Evolutionary conservation across 371 early-diverging fungal species (phyloP).

Genomic region (Rhizomucor miehei): DNA sequence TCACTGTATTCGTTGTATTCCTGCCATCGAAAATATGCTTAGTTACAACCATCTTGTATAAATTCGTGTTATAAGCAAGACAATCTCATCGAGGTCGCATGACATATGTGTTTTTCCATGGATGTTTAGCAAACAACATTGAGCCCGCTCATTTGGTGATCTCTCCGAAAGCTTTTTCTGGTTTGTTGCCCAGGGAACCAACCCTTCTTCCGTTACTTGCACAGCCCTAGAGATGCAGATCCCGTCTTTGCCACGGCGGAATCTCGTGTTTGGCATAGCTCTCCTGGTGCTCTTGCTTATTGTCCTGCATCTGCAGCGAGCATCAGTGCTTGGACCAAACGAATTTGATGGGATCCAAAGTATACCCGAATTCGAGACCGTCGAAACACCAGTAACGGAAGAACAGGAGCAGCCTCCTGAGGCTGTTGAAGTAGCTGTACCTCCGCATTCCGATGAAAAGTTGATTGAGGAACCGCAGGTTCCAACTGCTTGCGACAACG

Average conservation of each 20-base stretch:
- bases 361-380: neutral
- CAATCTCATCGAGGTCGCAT: too few species aligned
- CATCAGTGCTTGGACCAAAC: neutral
- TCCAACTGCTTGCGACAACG: conserved; percentile 20
- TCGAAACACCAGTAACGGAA: neutral
- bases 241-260: conserved; percentile 13
- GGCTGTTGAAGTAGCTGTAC: neutral
- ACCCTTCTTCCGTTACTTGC: too few species aligned
- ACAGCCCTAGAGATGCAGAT: conserved; percentile 7
- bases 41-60: too few species aligned
- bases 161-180: too few species aligned
- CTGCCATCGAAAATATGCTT: too few species aligned
- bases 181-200: too few species aligned
- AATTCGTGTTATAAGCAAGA: too few species aligned
- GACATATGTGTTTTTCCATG: too few species aligned
- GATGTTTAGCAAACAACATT: too few species aligned
- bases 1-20: too few species aligned
- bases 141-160: too few species aligned
- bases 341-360: neutral
- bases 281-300: conserved; percentile 10
- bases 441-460: neutral
- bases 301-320: conserved; percentile 6
- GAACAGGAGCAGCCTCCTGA: neutral
- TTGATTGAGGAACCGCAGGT: neutral
- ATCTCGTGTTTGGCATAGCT: conserved; percentile 7